Evolutionary conservation across 2,329 filamentous ascomycete species (phyloP), one percentile per base, ranked within the genome.

Genomic region (Fusarium falciforme): DNA sequence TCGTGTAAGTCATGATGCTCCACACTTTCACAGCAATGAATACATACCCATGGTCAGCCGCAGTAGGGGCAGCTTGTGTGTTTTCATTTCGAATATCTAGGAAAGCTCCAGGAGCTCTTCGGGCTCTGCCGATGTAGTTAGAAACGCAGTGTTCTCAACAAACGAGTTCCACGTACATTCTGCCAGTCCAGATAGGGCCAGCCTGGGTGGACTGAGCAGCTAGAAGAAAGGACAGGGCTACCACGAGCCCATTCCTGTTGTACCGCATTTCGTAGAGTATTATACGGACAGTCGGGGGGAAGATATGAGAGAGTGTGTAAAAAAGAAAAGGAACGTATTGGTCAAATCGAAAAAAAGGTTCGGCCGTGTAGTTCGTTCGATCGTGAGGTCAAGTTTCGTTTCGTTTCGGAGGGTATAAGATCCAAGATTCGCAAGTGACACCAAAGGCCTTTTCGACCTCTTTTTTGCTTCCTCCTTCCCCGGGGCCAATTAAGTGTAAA

Each of bases 151-250:
- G 5, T 16, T 12, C 6, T 40, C 25, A 11, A 8, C 9, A 9
- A 58, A 14, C 25, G 5, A 17, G 61, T 42, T 64, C 10, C 11
- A 74, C 80, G 61, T 71, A 83, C 81, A 79, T 67, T 73, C 72
- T 79, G 72, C 74, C 74, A 73, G 76, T 79, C 80, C 81, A 78
- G 62, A 76, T 77, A 79, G 80, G 83, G 74, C 82, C 82, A 73
- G 82, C 82, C 80, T 80, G 75, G 27, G 75, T 75, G 64, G 70
- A 79, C 70, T 79, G 77, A 22, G 75, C 71, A 75, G 74, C 65
- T 61, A 80, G 67, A 67, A 83, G 73, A 64, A 81, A 44, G 72
- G 66, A 78, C 7, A 81, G 61, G 68, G 68, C 79, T 35, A 76
- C 67, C 25, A 66, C 67, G 20, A 78, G 59, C 42, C 67, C 71